A percentile compares a stretch with the other conserved stretches of the same genome.
These are phyloP conservation scores for Dryas alaskensis DNA, from an alignment of 306 rosid genomes.

Conservation along the genomic window DNA sequence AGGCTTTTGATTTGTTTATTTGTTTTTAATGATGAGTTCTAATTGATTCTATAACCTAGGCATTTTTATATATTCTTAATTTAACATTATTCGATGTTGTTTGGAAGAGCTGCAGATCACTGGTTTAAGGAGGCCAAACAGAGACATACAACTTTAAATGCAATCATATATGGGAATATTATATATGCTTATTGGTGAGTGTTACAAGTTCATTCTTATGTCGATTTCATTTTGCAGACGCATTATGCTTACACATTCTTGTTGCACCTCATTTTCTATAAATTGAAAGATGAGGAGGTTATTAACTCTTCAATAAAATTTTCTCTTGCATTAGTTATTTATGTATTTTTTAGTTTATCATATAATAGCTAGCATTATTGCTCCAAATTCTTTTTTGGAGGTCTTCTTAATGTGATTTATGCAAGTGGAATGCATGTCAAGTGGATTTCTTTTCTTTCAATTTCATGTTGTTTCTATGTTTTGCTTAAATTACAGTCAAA, in stretches of 20 bases:
- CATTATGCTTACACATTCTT: not conserved
- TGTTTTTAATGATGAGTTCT: conserved; percentile 13
- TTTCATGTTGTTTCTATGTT: conserved; percentile 11
- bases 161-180: conserved; percentile 81
- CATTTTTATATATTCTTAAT: conserved; percentile 30
- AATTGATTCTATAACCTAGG: conserved; percentile 16
- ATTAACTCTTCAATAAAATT: not conserved
- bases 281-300: not conserved
- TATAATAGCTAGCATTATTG: not conserved
- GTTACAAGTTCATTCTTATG: conserved; percentile 19
- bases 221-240: not conserved
- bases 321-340: not conserved
- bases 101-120: conserved; percentile 94
- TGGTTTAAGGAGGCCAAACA: conserved; percentile 93
- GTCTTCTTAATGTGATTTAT: not conserved
- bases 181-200: conserved; percentile 91
- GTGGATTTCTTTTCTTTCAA: conserved; percentile 15
- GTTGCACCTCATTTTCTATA: not conserved
- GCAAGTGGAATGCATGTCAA: conserved; percentile 4
- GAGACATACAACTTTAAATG: conserved; percentile 66
- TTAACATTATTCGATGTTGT: conserved; percentile 45
- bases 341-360: not conserved
- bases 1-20: conserved; percentile 21
- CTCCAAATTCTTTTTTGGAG: not conserved
- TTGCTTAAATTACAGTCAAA: conserved; percentile 56